Conservation (phyloP, 345 rosid species). For the Euclidium syriacum region DNA sequence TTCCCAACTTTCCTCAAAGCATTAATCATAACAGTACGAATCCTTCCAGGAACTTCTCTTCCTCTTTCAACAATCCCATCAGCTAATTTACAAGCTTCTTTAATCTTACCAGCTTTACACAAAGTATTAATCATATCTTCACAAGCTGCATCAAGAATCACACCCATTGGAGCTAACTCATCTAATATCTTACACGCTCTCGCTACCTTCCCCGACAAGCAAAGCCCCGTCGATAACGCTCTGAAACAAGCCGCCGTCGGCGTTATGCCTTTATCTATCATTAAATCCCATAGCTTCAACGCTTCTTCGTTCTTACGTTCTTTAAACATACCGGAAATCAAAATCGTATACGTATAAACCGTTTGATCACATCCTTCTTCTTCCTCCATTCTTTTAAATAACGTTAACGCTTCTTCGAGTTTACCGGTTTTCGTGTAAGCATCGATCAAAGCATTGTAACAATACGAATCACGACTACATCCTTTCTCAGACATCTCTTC, state of each 20-base stretch:
- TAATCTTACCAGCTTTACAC: constrained; percentile 71
- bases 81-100: constrained; percentile 82
- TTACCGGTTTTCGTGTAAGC: constrained; percentile 55
- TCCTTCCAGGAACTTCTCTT: constrained; percentile 71
- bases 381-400: constrained; percentile 68
- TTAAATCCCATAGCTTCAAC: constrained; percentile 67
- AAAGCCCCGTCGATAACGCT: constrained; percentile 65
- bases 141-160: constrained; percentile 68
- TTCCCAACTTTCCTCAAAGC: constrained; percentile 87
- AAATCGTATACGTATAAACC: constrained; percentile 70
- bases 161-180: constrained; percentile 80
- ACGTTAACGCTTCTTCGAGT: constrained; percentile 55
- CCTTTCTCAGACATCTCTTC: constrained; percentile 67
- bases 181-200: constrained; percentile 87
- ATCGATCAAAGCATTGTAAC: constrained; percentile 79
- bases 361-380: constrained; percentile 73
- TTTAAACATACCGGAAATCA: constrained; percentile 54
- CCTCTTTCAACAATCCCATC: constrained; percentile 85
- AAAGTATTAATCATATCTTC: constrained; percentile 72
- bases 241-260: constrained; percentile 80
- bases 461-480: constrained; percentile 64
- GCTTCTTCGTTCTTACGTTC: constrained; percentile 78
- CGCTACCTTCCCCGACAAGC: constrained; percentile 83
- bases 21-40: constrained; percentile 68
- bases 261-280: constrained; percentile 84